Base-by-base conservation (phyloP, 2,329 filamentous ascomycete species). In the Fusarium avenaceum region DNA sequence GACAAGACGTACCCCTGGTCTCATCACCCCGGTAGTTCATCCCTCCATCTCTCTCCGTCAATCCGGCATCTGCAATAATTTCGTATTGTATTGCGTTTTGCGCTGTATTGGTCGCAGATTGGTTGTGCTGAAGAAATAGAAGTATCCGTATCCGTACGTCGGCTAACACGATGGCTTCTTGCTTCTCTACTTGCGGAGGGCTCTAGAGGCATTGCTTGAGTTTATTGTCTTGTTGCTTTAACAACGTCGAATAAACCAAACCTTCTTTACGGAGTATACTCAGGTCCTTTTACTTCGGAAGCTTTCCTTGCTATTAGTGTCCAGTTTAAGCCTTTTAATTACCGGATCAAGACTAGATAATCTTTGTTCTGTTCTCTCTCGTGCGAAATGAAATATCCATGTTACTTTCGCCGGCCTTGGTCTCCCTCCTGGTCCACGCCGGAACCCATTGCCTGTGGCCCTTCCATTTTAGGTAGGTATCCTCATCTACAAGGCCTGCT, bases 401-500 rank as follows among this genome's bases (percentile, higher is more conserved):
- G 54, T 55, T 38, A 40, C 14, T 46, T 55, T 17, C 30, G 32
- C 19, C 39, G 43, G 60, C 28, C 48, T 61, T 62, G 56, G 56
- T 50, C 40, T 47, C 28, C 45, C 54, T 56, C 40, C 50, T 50
- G 49, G 43, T 49, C 51, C 52, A 38, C 44, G 52, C 40, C 55
- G 43, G 26, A 33, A 46, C 51, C 60, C 53, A 61, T 63, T 64
- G 53, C 32, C 53, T 69, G 51, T 62, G 53, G 44, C 67, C 67
- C 57, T 67, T 70, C 66, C 67, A 64, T 61, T 60, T 67, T 67
- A 45, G 57, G 57, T 30, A 44, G 52, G 17, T 38, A 38, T 38
- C 43, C 50, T 60, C 62, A 59, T 70, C 63, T 64, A 50, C 69
- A 39, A 63, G 45, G 42, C 44, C 55, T 56, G 35, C 32, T n/a